Base-by-base conservation (phyloP, 2,329 filamentous ascomycete species). In the Cyclaneusma minus region DNA sequence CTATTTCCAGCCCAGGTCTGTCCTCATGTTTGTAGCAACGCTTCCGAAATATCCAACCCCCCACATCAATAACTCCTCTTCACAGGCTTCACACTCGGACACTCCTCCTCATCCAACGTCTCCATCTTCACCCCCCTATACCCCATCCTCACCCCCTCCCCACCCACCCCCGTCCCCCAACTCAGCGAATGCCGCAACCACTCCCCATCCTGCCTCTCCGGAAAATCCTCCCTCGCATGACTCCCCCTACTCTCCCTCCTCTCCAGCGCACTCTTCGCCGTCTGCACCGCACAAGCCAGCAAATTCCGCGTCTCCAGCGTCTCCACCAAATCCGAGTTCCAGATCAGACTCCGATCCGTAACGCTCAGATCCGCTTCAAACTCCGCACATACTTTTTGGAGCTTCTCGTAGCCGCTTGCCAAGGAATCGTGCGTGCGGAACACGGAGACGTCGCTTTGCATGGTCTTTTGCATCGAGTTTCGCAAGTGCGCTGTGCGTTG, bases 171-270 rank as follows among this genome's bases (percentile, higher is more conserved):
- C 18, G 30, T 34, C 42, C 60, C 56, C 58, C 57, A 62, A 13
- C 47, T 57, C 32, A 61, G 30, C 32, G 50, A 59, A 47, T 61
- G 57, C 42, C 51, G 55, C 54, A 60, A 48, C 54, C 55, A 62
- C 20, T 43, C 31, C 24, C 35, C 39, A 35, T 61, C 58, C 32
- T 55, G 42, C 7, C 58, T 21, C 16, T 57, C 52, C 2, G 48
- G 45, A 21, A 48, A 61, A 34, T 61, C 58, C 27, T 62, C 56
- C 28, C 57, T 36, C 1, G 58, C 58, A 48, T 62, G 57, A 33
- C 48, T 52, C 1, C 56, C 58, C 10, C 57, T 36, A 35, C 50
- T 56, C 42, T 62, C 58, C 30, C 49, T 53, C 27, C 58, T 42
- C 28, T 46, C 46, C 34, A 53, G 32, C 13, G 56, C 58, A 10